Evolutionary conservation across 129 eudicot species (phyloP), one percentile per base, ranked within the genome.

Genomic region (Artemisia annua): DNA sequence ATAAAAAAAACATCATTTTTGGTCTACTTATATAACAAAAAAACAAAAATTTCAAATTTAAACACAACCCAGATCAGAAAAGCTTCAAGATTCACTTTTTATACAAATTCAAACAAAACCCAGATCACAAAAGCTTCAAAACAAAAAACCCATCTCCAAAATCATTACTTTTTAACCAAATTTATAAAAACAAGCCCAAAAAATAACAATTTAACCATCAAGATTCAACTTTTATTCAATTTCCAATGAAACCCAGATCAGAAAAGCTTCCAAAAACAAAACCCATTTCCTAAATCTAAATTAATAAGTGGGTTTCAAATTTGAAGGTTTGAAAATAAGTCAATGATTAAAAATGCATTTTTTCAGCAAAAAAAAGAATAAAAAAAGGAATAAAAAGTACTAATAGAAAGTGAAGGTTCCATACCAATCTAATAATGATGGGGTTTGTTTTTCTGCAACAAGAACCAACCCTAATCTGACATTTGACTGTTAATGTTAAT

Each of bases 371-470:
- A 62, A 1, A n/a, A n/a, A 70, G 50, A 57, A 58, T 14, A 59
- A 60, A 50, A 43, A 22, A 63, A 54, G 22, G 63, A 56, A 56
- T 20, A 60, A 78, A 71, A 71, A 54, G 54, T 13, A 39, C 60
- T 68, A 66, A 76, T 3, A 78, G 53, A 78, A 78, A 78, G 78
- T 78, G 82, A 78, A 78, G 78, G 67, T 78, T 78, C 82, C 73
- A 71, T 78, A 78, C 82, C 78, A 58, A 71, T 52, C 18, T 26
- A 63, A 70, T 54, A 54, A 69, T 49, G 16, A 46, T 16, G 14
- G 76, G 54, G 55, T 69, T 51, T 13, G 59, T 75, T 52, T n/a
- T 52, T 15, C 57, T 52, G 57, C 57, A 35, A 51, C 32, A 61
- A 67, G 74, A 39, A 39, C 46, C 46, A 78, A 78, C 78, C 82